Evolutionary conservation across 257 asterid genomes (phyloP), one percentile per base, ranked within the genome.

Genomic region (Jacaranda mimosifolia): DNA sequence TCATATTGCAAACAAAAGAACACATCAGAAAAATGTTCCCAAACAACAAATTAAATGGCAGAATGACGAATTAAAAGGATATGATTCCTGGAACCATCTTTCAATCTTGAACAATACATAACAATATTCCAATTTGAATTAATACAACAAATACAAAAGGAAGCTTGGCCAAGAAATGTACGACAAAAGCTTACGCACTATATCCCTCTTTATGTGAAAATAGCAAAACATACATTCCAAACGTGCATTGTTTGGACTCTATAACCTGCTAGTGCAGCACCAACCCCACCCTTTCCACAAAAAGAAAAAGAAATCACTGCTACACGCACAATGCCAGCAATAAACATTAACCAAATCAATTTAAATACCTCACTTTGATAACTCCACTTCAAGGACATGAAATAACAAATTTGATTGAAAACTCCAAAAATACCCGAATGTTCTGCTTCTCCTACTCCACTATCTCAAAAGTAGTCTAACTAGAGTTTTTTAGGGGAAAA

Each of bases 1-100:
- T 78, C 76, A 84, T 75, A 82, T 66, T 36, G 75, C 77, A 66
- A 69, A 65, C 17, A 55, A 9, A 74, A 57, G 77, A 49, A 76
- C 26, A 68, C 40, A 53, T 72, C 53, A 73, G 64, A 42, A 66
- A 59, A 32, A 42, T 39, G 59, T 26, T 64, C 35, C 39, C 36
- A 19, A 78, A 58, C 56, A 55, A 72, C 73, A 58, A 53, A 48
- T 43, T 52, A 40, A 49, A 21, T 63, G 9, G 15, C 7, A 6
- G 63, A 39, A 32, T 11, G 9, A 55, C 46, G 9, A 53, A 9
- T 49, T 7, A 35, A 69, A 68, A 39, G 45, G 56, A 35, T n/a
- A 6, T 21, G 10, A 43, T 21, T n/a, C 17, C 70, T 39, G 53
- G 53, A 62, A 48, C 10, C 12, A n/a, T 17, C 14, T 48, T 32